These are phyloP conservation scores for Pichia cephalocereana DNA, from an alignment of 805 yeast species.

Conservation along the genomic window DNA sequence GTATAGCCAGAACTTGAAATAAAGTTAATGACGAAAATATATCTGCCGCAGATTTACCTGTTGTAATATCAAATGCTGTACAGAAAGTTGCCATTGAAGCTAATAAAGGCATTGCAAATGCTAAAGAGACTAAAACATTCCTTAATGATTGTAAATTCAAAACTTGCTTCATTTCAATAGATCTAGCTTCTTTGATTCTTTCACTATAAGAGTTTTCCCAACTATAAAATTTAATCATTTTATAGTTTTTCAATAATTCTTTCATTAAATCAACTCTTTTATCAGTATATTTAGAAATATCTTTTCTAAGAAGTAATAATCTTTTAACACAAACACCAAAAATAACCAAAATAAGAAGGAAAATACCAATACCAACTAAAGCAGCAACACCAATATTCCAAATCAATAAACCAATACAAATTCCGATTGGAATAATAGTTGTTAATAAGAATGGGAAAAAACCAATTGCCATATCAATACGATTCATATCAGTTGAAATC, in stretches of 20 bases:
- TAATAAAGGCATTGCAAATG: conserved; percentile 51
- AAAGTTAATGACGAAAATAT: conserved; percentile 63
- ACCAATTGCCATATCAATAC: conserved; percentile 67
- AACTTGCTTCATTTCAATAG: conserved; percentile 50
- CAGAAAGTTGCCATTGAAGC: conserved; percentile 56
- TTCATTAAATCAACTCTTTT: conserved; percentile 65
- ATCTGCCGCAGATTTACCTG: conserved; percentile 41
- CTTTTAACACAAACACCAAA: conserved; percentile 38
- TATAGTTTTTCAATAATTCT: conserved; percentile 71
- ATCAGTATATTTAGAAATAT: conserved; percentile 61
- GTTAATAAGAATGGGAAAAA: conserved; percentile 57
- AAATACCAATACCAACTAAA: conserved; percentile 58
- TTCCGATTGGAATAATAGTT: conserved; percentile 53
- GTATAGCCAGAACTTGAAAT: conserved; percentile 52
- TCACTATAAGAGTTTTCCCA: conserved; percentile 79
- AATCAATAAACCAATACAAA: conserved; percentile 57
- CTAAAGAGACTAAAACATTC: conserved; percentile 46
- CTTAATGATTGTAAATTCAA: conserved; percentile 56
- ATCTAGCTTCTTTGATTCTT: conserved; percentile 46
- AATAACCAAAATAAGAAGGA: conserved; percentile 37
- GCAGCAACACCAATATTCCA: conserved; percentile 65
- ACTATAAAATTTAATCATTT: conserved; percentile 75
- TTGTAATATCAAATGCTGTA: conserved; percentile 28
- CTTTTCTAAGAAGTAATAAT: conserved; percentile 45
- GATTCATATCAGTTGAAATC: conserved; percentile 71